Conservation (phyloP, 1,284 basidiomycete genomes). For the Stygiomarasmius scandens region DNA sequence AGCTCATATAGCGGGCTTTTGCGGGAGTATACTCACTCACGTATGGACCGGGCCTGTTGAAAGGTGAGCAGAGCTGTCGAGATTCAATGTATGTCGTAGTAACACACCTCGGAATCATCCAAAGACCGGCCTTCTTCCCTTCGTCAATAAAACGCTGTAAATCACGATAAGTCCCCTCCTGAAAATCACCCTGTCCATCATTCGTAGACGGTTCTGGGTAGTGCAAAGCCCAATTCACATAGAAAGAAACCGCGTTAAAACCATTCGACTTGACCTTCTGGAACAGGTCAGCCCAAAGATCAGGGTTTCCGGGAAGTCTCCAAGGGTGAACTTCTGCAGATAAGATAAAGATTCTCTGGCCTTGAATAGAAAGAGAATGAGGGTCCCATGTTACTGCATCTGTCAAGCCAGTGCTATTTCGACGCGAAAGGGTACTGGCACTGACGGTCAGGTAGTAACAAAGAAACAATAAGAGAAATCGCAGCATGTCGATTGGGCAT, state of each 20-base stretch:
- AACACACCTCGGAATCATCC: constrained; percentile 51
- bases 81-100: background rate
- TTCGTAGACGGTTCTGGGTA: constrained; percentile 50
- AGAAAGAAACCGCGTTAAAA: constrained; percentile 60
- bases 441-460: background rate
- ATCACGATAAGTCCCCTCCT: constrained; percentile 49
- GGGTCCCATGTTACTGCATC: constrained; percentile 55
- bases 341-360: constrained; percentile 52
- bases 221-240: constrained; percentile 52
- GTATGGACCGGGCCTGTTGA: constrained; percentile 49
- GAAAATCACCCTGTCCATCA: constrained; percentile 50
- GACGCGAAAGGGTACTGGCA: constrained; percentile 1
- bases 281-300: constrained; percentile 58
- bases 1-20: background rate
- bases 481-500: too few species aligned
- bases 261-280: constrained; percentile 62
- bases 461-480: background rate
- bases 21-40: constrained; percentile 37
- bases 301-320: constrained; percentile 47
- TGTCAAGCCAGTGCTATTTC: constrained; percentile 49
- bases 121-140: constrained; percentile 52
- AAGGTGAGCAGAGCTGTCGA: background rate
- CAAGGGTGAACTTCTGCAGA: constrained; percentile 54
- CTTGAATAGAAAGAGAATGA: constrained; percentile 50
- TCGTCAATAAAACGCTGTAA: constrained; percentile 55